Base-by-base conservation (phyloP, 78 protist species). In the Dictyostelium purpureum region DNA sequence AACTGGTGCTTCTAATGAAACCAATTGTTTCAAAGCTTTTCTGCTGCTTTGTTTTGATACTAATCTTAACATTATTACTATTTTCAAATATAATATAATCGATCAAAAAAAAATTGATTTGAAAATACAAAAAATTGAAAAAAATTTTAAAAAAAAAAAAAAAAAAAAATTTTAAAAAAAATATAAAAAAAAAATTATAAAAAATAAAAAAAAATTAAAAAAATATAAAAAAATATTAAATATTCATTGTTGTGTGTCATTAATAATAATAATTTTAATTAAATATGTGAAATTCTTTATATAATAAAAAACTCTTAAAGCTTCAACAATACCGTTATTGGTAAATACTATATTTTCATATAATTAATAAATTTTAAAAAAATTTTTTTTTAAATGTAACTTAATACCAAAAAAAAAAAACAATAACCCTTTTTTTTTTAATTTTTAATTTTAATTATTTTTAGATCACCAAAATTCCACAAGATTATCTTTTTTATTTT, bases 11-110 rank as follows among this genome's bases (percentile, higher is more conserved):
- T 63, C 76, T 26, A 42, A 69, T 3, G 33, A 45, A 69, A 42
- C 52, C 5, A 69, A 69, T 69, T 69, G 76, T 40, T 42, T 42
- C 11, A 69, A 16, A 63, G 33, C 43, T 33, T 63, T 63, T 28
- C 24, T 21, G n/a, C 76, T 69, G 21, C 31, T 65, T 37, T 65
- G 45, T 16, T 69, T 69, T 16, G 54, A 49, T 14, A 69, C 45
- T 69, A 40, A 42, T 69, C 54, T 69, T n/a, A 69, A 69, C 76
- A 69, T 69, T n/a, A 40, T 69, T 21, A 40, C 33, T 69, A 40
- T n/a, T 56, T 56, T 56, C 52, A 16, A 42, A 31, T 63, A 14
- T 0, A 35, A 47, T 47, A 47, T 47, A 16, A 47, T 47, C 52
- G 12, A 47, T 47, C 1, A 47, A 47, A 47, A 6, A 40, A 40